Conservation (phyloP, 257 asterid species). For the Sherardia arvensis region DNA sequence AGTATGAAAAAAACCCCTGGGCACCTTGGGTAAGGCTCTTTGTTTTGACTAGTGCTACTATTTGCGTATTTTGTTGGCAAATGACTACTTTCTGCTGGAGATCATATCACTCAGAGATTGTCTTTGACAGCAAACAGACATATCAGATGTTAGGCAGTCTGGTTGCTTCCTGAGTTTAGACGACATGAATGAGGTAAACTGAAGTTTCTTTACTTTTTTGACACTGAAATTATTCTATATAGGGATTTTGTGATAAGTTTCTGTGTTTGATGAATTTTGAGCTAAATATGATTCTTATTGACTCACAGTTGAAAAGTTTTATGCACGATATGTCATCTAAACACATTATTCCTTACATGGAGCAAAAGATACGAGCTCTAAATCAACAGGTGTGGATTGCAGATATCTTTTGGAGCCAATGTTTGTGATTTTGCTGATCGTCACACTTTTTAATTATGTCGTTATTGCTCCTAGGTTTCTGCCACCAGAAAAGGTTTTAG, state of each 20-base stretch:
- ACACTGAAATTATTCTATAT: background rate
- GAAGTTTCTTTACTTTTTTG: background rate
- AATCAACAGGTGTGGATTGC: constrained; percentile 71
- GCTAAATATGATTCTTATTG: constrained; percentile 9
- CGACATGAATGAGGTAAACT: constrained; percentile 76
- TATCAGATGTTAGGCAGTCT: constrained; percentile 35
- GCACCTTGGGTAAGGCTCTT: constrained; percentile 55
- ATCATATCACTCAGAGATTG: constrained; percentile 2
- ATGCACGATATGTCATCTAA: constrained; percentile 84
- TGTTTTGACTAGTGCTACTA: background rate
- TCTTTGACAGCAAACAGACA: constrained; percentile 43
- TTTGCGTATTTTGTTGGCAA: constrained; percentile 12
- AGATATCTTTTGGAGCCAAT: background rate
- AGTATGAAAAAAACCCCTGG: constrained; percentile 66
- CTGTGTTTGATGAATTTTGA: background rate
- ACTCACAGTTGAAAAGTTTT: constrained; percentile 54
- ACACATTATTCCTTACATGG: constrained; percentile 94
- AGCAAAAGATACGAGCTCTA: constrained; percentile 77
- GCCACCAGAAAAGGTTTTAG: constrained; percentile 96
- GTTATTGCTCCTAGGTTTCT: constrained; percentile 54
- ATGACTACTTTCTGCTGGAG: background rate
- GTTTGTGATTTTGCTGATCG: constrained; percentile 4
- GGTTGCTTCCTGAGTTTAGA: constrained; percentile 65
- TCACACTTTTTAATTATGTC: constrained; percentile 7
- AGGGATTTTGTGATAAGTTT: background rate